Evolutionary conservation across 257 asterid genomes (phyloP).

Genomic region (Petrea volubilis): DNA sequence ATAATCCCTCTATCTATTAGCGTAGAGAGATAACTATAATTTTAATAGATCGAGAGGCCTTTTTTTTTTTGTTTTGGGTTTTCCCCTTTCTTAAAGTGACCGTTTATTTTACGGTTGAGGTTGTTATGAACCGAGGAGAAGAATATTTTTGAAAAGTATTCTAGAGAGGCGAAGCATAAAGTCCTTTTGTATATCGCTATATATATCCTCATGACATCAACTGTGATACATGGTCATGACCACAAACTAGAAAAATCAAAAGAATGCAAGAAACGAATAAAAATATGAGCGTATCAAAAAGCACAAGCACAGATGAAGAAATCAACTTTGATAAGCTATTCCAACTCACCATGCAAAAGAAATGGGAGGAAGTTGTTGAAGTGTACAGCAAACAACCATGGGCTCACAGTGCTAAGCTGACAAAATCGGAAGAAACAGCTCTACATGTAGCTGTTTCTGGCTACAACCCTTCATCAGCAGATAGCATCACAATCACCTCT

Average conservation of each 20-base stretch:
- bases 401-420: neutral
- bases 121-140: neutral
- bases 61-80: too few relatives aligned
- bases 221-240: neutral
- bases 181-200: neutral
- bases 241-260: neutral
- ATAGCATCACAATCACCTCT: too few relatives aligned
- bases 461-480: neutral
- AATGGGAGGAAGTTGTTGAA: neutral
- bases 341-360: neutral
- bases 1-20: too few relatives aligned
- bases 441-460: neutral
- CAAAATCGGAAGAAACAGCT: too few relatives aligned
- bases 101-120: too few relatives aligned
- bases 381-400: neutral
- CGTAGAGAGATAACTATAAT: too few relatives aligned
- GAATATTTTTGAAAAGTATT: neutral
- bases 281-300: neutral
- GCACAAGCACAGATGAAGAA: neutral
- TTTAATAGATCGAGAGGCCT: too few relatives aligned
- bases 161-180: neutral
- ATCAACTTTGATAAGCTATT: neutral
- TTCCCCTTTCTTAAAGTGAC: too few relatives aligned
- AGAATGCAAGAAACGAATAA: neutral
- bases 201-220: neutral